A percentile compares a stretch with the other conserved stretches of the same genome.
These are phyloP conservation scores for Fusarium haematococcum DNA, from an alignment of 2,329 filamentous ascomycete genomes.

Conservation along the genomic window DNA sequence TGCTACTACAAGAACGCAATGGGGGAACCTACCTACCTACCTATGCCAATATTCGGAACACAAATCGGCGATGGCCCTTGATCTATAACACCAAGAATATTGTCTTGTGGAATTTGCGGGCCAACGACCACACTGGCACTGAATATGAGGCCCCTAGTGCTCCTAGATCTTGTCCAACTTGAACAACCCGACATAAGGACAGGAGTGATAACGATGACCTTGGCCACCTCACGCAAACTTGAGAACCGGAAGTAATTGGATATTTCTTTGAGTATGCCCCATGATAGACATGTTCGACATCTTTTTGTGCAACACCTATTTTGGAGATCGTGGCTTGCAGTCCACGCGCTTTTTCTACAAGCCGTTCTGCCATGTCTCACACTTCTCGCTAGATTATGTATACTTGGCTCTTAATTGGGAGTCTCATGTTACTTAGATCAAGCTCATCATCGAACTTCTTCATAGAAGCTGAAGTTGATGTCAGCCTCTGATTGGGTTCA, in stretches of 20 bases:
- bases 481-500: not conserved
- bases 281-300: not conserved
- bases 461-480: not conserved
- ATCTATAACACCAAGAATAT: too few species aligned
- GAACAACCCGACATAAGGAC: not conserved
- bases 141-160: not conserved
- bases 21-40: not conserved
- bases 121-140: not conserved
- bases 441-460: not conserved
- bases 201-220: not conserved
- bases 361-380: not conserved
- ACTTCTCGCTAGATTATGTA: not conserved
- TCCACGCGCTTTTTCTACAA: not conserved
- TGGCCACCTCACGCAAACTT: not conserved
- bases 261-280: not conserved
- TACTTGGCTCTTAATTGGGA: not conserved
- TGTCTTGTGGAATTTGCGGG: not conserved
- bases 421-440: not conserved
- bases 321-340: not conserved
- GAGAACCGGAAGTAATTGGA: not conserved
- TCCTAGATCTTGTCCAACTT: not conserved
- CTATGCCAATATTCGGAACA: not conserved
- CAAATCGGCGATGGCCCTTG: not conserved
- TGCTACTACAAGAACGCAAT: not conserved
- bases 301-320: not conserved